Base-by-base conservation (phyloP, 306 rosid species). In the Fragaria nilgerrensis region DNA sequence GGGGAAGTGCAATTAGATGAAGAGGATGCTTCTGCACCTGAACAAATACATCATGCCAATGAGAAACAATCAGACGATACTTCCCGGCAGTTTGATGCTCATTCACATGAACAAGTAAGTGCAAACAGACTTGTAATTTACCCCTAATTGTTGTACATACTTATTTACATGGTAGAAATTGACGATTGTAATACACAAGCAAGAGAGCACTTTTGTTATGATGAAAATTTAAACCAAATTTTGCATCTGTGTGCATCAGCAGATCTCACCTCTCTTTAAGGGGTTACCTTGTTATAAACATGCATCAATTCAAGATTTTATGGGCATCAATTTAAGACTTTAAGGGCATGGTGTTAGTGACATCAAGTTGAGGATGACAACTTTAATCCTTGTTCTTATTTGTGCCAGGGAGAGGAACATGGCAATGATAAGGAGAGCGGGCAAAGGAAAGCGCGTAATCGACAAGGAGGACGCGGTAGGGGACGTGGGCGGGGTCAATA, bases 401-500 rank as follows among this genome's bases (percentile, higher is more conserved):
- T 78, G 79, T 82, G 64, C 81, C 87, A 92, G 97, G 97, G 87
- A 39, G 97, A 92, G 83, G 99, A 92, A 76, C 88, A 86, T 73
- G 86, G 81, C 75, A 83, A 88, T 82, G 99, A 95, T 12, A 90
- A 81, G 83, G 98, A 92, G 73, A 84, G 73, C 9, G 93, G 91
- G 65, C 98, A 84, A 87, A 92, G 88, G 87, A 95, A 92, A 81
- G 91, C 79, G 39, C 97, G 96, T 15, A 78, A 65, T 74, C 82
- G 87, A 29, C 68, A 63, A 63, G 68, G 68, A 32, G 92, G 91
- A 64, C 90, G 96, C 1, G 89, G 87, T 71, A 92, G 86, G 89
- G 98, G 97, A 63, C 97, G 97, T 7, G 89, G 95, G 66, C 85
- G 97, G 73, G 86, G 81, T 73, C 97, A 90, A 37, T 82, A 82